Base-by-base conservation (phyloP, 139 green algal species). In the Diplosphaera chodatii region DNA sequence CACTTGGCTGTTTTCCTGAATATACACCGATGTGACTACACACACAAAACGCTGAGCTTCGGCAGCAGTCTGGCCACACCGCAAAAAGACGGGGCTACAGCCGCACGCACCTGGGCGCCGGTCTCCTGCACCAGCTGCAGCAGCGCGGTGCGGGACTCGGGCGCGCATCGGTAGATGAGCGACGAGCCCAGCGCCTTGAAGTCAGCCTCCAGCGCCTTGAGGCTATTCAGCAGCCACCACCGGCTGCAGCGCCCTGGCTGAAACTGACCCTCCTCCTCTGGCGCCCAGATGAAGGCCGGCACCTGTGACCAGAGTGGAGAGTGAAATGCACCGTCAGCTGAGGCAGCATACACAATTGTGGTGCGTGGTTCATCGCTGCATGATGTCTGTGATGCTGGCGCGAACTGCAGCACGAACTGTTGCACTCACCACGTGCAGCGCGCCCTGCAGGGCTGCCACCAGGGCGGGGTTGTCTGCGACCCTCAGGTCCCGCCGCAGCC, bases 201-300 rank as follows among this genome's bases (percentile, higher is more conserved):
- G n/a, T 87, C 80, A 20, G 55, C n/a, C 20, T 74, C 70, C 21
- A 96, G 67, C 8, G 79, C 73, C 4, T 40, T 18, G 28, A 96
- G 79, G 67, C 66, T 88, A 32, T 78, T 40, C 68, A 80, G 77
- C 64, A 90, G 71, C 88, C 88, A 92, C 88, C 88, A 94, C 22
- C 91, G 80, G 0, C 74, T 87, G 82, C 83, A 90, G 28, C 85
- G 67, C 0, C 92, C 92, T 0, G 91, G 91, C 78, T 96, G 89
- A 72, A 97, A 97, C 80, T 97, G 90, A 15, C 92, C 92, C 69
- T 97, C 93, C 82, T 97, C 92, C 74, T 98, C 91, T 16, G 93
- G 87, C 0, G 86, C 85, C 87, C 89, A 97, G 22, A 97, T 84
- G 71, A 92, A 97, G 1, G 97, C 77, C 3, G 91, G 92, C 1